Evolutionary conservation across 2,329 filamentous ascomycete species (phyloP), one percentile per base, ranked within the genome.

Genomic region (Clarireedia sp.): DNA sequence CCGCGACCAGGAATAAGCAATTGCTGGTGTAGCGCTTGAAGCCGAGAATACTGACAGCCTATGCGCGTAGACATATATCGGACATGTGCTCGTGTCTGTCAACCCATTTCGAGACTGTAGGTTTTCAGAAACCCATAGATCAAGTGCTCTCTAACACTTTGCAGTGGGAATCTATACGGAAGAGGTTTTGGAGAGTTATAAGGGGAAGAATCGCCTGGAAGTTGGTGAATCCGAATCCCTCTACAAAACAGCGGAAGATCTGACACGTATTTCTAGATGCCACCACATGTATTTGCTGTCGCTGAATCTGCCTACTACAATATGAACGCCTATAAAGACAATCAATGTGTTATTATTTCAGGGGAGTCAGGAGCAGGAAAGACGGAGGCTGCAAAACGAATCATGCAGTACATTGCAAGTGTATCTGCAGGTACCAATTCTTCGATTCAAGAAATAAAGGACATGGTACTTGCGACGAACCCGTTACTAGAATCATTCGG

Each of bases 371-470:
- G 94, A 69, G 94, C 94, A 36, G 94, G 94, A 71, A 99, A 99
- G 79, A 99, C 94, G 14, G 94, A 99, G 73, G 94, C 94, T 5
- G 94, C 94, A 58, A 97, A 99, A 80, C 87, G 92, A 66, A 88
- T 99, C 67, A 99, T 99, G 92, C 94, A 99, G 74, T 99, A 99
- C 74, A 97, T 99, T 71, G 94, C 94, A 63, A 97, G 86, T 70
- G 92, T 97, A 8, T 97, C 94, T 1, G 91, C 90, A 43, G 90
- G 90, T 61, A 80, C 71, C 62, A 67, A 70, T 55, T 66, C 67
- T 40, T 90, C 91, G 51, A 96, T 97, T 69, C 87, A 97, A 73
- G 83, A 96, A 72, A 95, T 94, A 71, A 99, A 97, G 78, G 91
- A 99, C 74, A 99, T 97, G 92, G 92, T 97, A 72, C 81, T 97